Base-by-base conservation (phyloP, 1,284 basidiomycete species). In the Kalmanozyma brasiliensis region DNA sequence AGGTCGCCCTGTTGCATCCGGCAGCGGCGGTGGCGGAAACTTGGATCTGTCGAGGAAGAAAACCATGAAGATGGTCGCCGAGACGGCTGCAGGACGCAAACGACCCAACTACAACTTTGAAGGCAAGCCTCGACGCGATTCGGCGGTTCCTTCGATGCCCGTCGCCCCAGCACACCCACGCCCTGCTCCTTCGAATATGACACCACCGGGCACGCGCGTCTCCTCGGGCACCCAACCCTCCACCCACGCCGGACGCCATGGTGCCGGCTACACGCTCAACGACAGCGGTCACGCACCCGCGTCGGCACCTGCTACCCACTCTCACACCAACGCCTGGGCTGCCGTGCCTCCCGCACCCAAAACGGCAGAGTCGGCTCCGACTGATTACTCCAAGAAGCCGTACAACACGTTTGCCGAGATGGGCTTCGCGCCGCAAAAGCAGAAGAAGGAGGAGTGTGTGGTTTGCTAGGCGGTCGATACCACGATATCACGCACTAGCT, bases 321-420 rank as follows among this genome's bases (percentile, higher is more conserved):
- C 43, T 8, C 35, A 46, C 41, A 32, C 49, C 1, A 37, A 41
- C 8, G 10, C 45, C 1, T 23, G 36, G 17, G n/a, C 41, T 8
- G 20, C 45, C 20, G 29, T 46, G 6, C 52, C 55, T 1, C 35
- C 60, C 2, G 6, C 46, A 19, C 32, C 46, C n/a, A 46, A 41
- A 24, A 26, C 52, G 14, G 24, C 37, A 14, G 32, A 29, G 65
- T 44, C 42, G 53, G 49, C 20, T 17, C 14, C 24, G n/a, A 59
- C 56, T 40, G 29, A 60, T 33, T 35, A 52, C 37, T 17, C 43
- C 17, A 68, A 52, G 84, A 84, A 87, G 8, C 82, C 82, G 2
- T 88, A 91, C 2, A 85, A 89, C 76, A 94, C 92, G 40, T 96
- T 95, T 83, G 90, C 89, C 32, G 93, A 95, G 85, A 94, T 95